Percentiles rank a stretch among this genome's conserved stretches.
phyloP scores from a whole-genome alignment of 192 early-diverging fungal genomes.

The Entrophospora sp. region DNA sequence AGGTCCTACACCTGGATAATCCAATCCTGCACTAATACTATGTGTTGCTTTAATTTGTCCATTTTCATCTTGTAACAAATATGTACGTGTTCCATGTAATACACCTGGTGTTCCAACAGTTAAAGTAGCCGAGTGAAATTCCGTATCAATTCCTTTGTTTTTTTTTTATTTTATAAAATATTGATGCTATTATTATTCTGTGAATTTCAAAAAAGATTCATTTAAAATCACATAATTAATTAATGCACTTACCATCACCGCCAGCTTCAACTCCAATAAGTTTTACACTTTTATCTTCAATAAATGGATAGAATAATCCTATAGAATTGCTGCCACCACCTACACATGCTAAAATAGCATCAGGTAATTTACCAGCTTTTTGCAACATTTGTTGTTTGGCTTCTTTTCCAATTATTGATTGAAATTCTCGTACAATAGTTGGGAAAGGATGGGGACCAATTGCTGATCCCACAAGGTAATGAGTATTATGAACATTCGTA shows the following conservation, averaged over 20 bases:
- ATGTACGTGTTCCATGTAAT: conserved; percentile 93
- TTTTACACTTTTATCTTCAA: conserved; percentile 72
- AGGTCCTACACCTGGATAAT: conserved; percentile 97
- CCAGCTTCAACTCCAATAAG: conserved; percentile 94
- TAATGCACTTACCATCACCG: conserved; percentile 58
- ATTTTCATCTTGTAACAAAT: conserved; percentile 86
- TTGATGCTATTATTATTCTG: neutral
- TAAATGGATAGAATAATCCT: conserved; percentile 94
- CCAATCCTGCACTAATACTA: conserved; percentile 90
- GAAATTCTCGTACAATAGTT: conserved; percentile 93
- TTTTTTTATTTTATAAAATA: neutral
- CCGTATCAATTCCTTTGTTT: conserved; percentile 52
- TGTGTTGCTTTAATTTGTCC: conserved; percentile 98
- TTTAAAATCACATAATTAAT: neutral
- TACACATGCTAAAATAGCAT: conserved; percentile 92
- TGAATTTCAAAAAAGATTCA: too few relatives aligned
- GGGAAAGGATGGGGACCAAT: conserved; percentile 98
- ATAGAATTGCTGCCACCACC: conserved; percentile 97
- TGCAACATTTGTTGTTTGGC: conserved; percentile 75
- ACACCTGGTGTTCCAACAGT: conserved; percentile 80
- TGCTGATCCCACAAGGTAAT: conserved; percentile 95
- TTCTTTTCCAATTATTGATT: conserved; percentile 93
- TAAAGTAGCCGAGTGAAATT: conserved; percentile 85
- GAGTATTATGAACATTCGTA: conserved; percentile 85
- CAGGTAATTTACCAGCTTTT: conserved; percentile 77